Percentiles rank a stretch among this genome's conserved stretches.
phyloP scores from a whole-genome alignment of 305 asterid species.

The Fraxinus platypoda region DNA sequence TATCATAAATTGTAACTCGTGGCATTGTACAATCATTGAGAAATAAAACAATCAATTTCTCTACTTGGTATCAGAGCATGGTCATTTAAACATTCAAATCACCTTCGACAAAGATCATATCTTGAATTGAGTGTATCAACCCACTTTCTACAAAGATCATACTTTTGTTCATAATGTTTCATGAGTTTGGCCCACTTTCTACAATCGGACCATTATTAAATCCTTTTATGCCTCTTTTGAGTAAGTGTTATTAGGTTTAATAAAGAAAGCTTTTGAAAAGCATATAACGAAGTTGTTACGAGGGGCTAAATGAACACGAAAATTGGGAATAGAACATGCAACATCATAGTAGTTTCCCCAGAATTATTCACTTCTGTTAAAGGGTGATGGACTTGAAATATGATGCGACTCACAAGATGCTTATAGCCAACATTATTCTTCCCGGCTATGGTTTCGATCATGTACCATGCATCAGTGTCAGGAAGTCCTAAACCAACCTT shows the following conservation, averaged over 20 bases:
- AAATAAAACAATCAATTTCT: too few relatives aligned
- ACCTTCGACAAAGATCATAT: neutral
- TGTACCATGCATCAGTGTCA: conserved; percentile 84
- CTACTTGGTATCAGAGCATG: too few relatives aligned
- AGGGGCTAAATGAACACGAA: neutral
- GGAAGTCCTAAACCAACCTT: conserved; percentile 90
- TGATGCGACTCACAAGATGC: conserved; percentile 66
- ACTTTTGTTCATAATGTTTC: neutral
- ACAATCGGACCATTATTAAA: neutral
- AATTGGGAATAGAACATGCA: conserved; percentile 5
- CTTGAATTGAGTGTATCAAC: neutral
- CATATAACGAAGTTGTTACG: neutral
- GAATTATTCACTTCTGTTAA: neutral
- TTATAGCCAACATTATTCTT: conserved; percentile 86
- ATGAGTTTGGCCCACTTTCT: neutral
- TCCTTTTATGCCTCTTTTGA: neutral
- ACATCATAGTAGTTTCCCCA: neutral
- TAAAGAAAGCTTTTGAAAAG: neutral
- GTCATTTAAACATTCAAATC: neutral
- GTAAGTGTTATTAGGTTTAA: neutral
- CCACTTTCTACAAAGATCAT: neutral
- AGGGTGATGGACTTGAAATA: conserved; percentile 6
- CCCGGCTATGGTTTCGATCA: conserved; percentile 87
- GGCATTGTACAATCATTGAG: too few relatives aligned
- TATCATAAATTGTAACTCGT: too few relatives aligned